Conservation (phyloP, 2,329 filamentous ascomycete genomes). For the Claviceps humidiphila region DNA sequence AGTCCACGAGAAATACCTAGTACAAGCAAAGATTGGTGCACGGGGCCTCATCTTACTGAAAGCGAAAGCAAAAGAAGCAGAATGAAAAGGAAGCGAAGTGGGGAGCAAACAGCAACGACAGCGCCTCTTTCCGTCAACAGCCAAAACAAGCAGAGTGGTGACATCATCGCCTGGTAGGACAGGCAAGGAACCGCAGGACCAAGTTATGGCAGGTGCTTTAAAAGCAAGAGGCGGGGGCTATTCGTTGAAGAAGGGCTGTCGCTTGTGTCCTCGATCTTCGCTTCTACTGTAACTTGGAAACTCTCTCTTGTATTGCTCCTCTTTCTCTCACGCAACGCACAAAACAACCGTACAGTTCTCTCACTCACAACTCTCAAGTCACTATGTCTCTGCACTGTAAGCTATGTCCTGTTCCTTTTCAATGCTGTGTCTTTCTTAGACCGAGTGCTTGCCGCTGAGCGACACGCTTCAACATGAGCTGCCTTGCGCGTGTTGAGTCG, state of each 20-base stretch:
- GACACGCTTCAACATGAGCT: neutral
- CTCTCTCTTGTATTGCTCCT: neutral
- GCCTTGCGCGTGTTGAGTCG: neutral
- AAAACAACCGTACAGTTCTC: neutral
- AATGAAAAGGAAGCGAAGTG: neutral
- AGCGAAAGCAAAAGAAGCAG: neutral
- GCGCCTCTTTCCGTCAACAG: neutral
- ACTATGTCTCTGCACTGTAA: slow-evolving; percentile 49
- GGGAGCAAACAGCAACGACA: neutral
- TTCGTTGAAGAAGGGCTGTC: neutral
- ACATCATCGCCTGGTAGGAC: slow-evolving; percentile 16
- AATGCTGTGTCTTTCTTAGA: neutral
- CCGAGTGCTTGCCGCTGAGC: neutral
- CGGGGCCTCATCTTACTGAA: neutral
- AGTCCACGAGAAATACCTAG: too few relatives aligned
- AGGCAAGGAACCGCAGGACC: neutral
- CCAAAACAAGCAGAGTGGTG: slow-evolving; percentile 12
- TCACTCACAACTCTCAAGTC: slow-evolving; percentile 3
- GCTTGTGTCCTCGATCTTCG: neutral
- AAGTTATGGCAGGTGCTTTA: neutral
- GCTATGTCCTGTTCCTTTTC: slow-evolving; percentile 8
- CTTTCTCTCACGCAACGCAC: too few relatives aligned
- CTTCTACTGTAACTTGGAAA: neutral
- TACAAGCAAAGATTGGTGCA: neutral
- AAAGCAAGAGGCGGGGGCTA: slow-evolving; percentile 3